Base-by-base conservation (phyloP, 768 basidiomycete genomes). In the Plicaturopsis crispa region DNA sequence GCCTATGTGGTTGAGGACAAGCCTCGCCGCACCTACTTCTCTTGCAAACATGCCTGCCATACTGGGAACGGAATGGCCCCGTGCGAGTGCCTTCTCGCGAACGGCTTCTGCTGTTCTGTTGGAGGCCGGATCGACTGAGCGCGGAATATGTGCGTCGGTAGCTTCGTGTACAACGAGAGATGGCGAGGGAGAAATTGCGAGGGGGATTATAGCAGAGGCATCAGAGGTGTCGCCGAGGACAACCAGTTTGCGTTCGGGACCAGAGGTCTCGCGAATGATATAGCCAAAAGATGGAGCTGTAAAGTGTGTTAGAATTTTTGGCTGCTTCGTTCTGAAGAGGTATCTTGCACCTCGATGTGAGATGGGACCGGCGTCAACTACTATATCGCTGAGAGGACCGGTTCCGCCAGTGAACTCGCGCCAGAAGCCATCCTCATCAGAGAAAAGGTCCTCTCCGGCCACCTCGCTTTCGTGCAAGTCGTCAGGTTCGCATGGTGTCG, bases 151-250 rank as follows among this genome's bases (percentile, higher is more conserved):
- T 0, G 81, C 78, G 50, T 91, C 87, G 2, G 85, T 89, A 1
- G 81, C 77, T 59, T 92, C 89, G 55, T 92, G 90, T n/a, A 91
- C 66, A 14, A 91, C 68, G n/a, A 91, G 65, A 20, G 79, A 74
- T 17, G 72, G 69, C 3, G 69, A 52, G 33, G 74, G 65, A 19
- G 59, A 52, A 32, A 48, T 48, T 54, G 73, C 73, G 17, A 86
- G 69, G 7, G 75, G 75, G n/a, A 70, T 57, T 35, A 85, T 71
- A 1, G 63, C 50, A 19, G 72, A 69, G 0, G 80, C 69, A 49
- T 90, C 79, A 45, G 61, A 74, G 1, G 85, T 88, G 52, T 91
- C 87, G 0, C 89, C 89, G 4, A 90, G 66, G 33, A 90, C 69
- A 18, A 80, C 80, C 30, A 92, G 54, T 51, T 82, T 84, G 35